Evolutionary conservation across 768 basidiomycete species (phyloP), one percentile per base, ranked within the genome.

Genomic region (Tricholoma bakamatsutake): DNA sequence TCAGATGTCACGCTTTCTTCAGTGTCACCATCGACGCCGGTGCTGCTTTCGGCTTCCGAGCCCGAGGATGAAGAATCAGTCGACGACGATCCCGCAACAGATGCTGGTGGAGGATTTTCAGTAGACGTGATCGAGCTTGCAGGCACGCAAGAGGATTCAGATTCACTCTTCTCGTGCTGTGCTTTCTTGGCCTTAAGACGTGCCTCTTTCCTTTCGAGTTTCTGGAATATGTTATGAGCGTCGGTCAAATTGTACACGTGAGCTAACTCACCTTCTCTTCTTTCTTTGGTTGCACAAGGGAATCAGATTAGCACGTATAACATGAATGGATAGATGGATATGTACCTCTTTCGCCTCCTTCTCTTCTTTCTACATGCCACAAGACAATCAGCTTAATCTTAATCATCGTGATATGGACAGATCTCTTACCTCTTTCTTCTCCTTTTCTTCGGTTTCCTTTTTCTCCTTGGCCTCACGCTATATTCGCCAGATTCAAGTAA

Each of bases 381-480:
- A 31, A 1, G 12, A 43, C n/a, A 9, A 21, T 53, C 21, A 48
- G 52, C 24, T 27, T 13, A 8, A 17, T 30, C 24, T 27, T 13
- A 8, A 17, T 30, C n/a, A 4, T 10, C 1, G 6, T 18, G n/a
- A 42, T 11, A 37, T 8, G 5, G 10, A 42, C 5, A 34, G 7
- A 53, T 48, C 17, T 54, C 21, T 47, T 58, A 70, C 70, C 79
- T 81, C 80, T 65, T 74, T 78, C 65, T 80, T 77, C 56, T 74
- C 80, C 61, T 73, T 75, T 64, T 88, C 86, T 55, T 88, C 87
- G 11, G 80, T 79, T 71, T 88, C 88, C 61, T 83, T 82, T 73
- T 85, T 87, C 69, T 90, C 89, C 67, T 86, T 87, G 24, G 88
- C 87, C 66, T 90, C 90, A 50, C 82, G 83, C 88, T 92, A 65